These are phyloP conservation scores for Eucalyptus cladocalyx DNA, from an alignment of 345 rosid genomes.

Conservation along the genomic window DNA sequence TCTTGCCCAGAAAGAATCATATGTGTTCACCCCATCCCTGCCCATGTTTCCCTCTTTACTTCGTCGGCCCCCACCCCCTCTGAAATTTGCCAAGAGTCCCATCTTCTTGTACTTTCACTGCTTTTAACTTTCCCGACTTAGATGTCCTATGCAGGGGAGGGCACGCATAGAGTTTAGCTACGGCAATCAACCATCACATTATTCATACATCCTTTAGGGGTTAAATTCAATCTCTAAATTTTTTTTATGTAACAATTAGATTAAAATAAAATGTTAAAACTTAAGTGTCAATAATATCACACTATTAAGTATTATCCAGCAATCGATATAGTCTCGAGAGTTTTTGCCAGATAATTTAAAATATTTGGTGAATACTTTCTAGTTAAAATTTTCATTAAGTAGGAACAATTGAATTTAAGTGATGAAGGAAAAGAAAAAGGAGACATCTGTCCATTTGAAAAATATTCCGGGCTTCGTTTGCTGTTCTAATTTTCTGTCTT, in stretches of 20 bases:
- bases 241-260: too few relatives aligned
- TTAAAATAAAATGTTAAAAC: too few relatives aligned
- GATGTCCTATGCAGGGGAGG: not conserved
- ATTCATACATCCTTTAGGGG: not conserved
- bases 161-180: not conserved
- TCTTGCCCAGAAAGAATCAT: not conserved
- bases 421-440: not conserved
- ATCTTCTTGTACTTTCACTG: not conserved
- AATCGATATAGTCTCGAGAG: not conserved
- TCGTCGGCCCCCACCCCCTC: not conserved
- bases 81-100: not conserved
- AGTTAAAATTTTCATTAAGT: not conserved
- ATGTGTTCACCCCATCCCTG: not conserved
- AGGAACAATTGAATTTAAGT: not conserved
- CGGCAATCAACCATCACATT: not conserved
- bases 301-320: not conserved
- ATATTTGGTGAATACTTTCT: not conserved
- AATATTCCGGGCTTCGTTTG: not conserved
- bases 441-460: not conserved
- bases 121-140: not conserved
- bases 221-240: not conserved
- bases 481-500: not conserved
- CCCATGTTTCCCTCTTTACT: not conserved
- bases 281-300: not conserved
- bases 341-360: too few relatives aligned